Percentiles rank a stretch among this genome's conserved stretches.
Conservation (phyloP, 176 grass and related monocot species). For the Panicum miliaceum region DNA sequence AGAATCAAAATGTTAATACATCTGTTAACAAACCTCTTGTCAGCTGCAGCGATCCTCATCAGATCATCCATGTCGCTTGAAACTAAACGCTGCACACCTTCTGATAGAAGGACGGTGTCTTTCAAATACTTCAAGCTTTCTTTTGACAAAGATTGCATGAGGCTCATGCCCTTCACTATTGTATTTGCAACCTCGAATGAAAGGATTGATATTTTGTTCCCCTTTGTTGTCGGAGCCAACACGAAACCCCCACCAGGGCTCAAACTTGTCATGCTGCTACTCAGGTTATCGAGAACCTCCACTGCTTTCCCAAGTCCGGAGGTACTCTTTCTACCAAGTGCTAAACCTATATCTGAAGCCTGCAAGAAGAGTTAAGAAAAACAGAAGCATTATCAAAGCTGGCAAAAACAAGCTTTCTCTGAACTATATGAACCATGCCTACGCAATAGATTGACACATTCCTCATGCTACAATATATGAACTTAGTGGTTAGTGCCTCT, state of each 20-base stretch:
- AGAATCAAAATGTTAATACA: background rate
- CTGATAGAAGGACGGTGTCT: constrained; percentile 47
- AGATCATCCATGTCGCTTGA: constrained; percentile 48
- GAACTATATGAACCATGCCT: background rate
- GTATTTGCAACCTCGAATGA: constrained; percentile 96
- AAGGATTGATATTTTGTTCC: constrained; percentile 65
- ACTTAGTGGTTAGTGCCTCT: background rate
- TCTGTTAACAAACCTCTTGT: constrained; percentile 55
- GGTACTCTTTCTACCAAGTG: constrained; percentile 75
- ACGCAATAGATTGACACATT: background rate
- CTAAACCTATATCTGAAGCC: constrained; percentile 46
- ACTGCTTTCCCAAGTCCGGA: constrained; percentile 81
- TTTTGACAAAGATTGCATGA: constrained; percentile 69
- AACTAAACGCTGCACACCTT: constrained; percentile 57
- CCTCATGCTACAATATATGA: background rate
- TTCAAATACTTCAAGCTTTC: constrained; percentile 57
- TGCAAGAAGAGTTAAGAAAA: constrained; percentile 16
- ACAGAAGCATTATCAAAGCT: background rate
- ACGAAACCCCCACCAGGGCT: constrained; percentile 61
- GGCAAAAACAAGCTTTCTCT: background rate
- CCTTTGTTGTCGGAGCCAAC: constrained; percentile 49
- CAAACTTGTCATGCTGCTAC: constrained; percentile 85
- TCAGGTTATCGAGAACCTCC: constrained; percentile 74
- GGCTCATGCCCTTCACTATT: constrained; percentile 59
- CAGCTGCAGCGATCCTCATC: constrained; percentile 62